These are phyloP conservation scores for Phlyctochytrium arcticum DNA, from an alignment of 192 early-diverging fungal genomes.

Conservation along the genomic window DNA sequence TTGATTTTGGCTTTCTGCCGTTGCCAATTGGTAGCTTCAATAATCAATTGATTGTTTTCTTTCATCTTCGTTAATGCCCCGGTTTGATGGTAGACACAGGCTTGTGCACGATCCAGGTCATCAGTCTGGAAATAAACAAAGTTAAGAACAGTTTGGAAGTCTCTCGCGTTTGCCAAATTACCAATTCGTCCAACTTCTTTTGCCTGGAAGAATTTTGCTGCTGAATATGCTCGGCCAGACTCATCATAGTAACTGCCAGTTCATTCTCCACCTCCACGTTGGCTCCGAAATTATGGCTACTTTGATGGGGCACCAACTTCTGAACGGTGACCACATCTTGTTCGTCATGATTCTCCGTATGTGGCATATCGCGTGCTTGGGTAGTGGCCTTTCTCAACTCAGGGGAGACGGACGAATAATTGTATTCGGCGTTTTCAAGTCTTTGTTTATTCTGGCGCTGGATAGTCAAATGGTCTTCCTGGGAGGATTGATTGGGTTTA, in stretches of 20 bases:
- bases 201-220: slow-evolving; percentile 14
- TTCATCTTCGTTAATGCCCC: slow-evolving; percentile 13
- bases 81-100: slow-evolving; percentile 10
- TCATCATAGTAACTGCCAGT: slow-evolving; percentile 25
- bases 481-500: no score
- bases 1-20: slow-evolving; percentile 18
- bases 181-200: slow-evolving; percentile 13
- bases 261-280: slow-evolving; percentile 25
- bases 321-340: no score
- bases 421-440: no score
- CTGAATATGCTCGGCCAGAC: slow-evolving; percentile 24
- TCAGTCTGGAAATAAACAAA: slow-evolving; percentile 3
- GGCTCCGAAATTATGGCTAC: no score
- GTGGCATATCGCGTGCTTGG: no score
- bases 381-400: no score
- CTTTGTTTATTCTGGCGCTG: no score
- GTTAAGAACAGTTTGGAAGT: background rate
- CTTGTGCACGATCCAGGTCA: slow-evolving; percentile 13
- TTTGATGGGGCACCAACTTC: no score
- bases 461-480: no score
- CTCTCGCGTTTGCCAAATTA: background rate
- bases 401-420: no score
- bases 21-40: slow-evolving; percentile 14
- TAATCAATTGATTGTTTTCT: slow-evolving; percentile 13
- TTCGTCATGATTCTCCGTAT: no score